Evolutionary conservation across 345 rosid species (phyloP).

Genomic region (Combretum micranthum): DNA sequence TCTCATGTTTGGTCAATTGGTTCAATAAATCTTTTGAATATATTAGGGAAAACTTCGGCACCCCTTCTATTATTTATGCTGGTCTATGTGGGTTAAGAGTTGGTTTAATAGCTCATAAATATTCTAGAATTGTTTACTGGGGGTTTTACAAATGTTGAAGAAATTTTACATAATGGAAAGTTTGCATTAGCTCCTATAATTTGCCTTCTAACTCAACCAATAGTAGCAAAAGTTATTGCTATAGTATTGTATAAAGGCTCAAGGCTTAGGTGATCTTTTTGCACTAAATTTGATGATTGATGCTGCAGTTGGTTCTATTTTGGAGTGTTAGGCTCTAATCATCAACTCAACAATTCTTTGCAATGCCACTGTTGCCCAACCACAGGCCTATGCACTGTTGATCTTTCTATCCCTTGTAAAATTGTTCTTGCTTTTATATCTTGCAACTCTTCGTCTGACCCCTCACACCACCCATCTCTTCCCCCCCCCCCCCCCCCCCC

Average conservation of each 20-base stretch:
- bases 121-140: slow-evolving; percentile 96
- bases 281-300: slow-evolving; percentile 99
- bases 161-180: slow-evolving; percentile 91
- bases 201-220: slow-evolving; percentile 81
- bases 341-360: slow-evolving; percentile 93
- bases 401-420: background rate
- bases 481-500: too few species aligned
- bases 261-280: slow-evolving; percentile 94
- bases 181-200: slow-evolving; percentile 95
- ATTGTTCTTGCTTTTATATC: too few species aligned
- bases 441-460: slow-evolving; percentile 8
- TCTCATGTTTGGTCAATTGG: slow-evolving; percentile 81
- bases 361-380: slow-evolving; percentile 94
- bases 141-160: too few species aligned
- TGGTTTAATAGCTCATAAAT: slow-evolving; percentile 89
- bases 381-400: slow-evolving; percentile 99
- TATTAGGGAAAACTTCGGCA: slow-evolving; percentile 73
- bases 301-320: slow-evolving; percentile 95
- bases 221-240: slow-evolving; percentile 91
- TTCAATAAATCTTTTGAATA: slow-evolving; percentile 67
- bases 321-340: slow-evolving; percentile 87
- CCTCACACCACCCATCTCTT: background rate
- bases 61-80: slow-evolving; percentile 87
- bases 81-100: slow-evolving; percentile 97
- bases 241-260: slow-evolving; percentile 96